phyloP scores from a whole-genome alignment of 441 rosid genomes.

The Biscutella auriculata region DNA sequence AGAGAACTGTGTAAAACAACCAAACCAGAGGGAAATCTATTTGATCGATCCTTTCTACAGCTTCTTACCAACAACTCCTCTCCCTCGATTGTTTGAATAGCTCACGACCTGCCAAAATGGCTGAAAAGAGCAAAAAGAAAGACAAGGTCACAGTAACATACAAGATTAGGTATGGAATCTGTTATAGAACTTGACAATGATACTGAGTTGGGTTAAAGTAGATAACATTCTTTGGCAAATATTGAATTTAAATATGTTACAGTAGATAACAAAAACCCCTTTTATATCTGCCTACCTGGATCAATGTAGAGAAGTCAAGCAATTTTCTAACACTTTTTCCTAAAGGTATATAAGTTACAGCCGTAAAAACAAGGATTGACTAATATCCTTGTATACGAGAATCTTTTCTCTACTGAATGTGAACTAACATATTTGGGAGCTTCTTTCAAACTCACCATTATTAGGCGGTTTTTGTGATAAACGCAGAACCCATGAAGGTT shows the following conservation, averaged over 20 bases:
- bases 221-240: not conserved
- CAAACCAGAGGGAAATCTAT: not conserved
- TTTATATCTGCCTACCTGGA: not conserved
- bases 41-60: constrained; percentile 14
- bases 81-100: constrained; percentile 43
- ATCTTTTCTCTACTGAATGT: not conserved
- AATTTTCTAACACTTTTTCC: not conserved
- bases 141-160: not conserved
- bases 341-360: not conserved
- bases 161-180: not conserved
- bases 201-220: not conserved
- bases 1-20: constrained; percentile 2
- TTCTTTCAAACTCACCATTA: constrained; percentile 40
- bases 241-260: not conserved
- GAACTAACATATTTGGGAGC: not conserved
- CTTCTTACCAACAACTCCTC: constrained; percentile 92
- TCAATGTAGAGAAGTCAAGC: not conserved
- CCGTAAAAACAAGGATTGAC: not conserved
- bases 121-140: constrained; percentile 29
- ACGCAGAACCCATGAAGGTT: constrained; percentile 72
- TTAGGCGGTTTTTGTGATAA: constrained; percentile 86
- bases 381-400: not conserved
- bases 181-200: constrained; percentile 2
- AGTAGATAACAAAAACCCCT: not conserved
- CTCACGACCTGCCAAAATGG: constrained; percentile 81